Base-by-base conservation (phyloP, 306 rosid species). In the Lagenaria siceraria region DNA sequence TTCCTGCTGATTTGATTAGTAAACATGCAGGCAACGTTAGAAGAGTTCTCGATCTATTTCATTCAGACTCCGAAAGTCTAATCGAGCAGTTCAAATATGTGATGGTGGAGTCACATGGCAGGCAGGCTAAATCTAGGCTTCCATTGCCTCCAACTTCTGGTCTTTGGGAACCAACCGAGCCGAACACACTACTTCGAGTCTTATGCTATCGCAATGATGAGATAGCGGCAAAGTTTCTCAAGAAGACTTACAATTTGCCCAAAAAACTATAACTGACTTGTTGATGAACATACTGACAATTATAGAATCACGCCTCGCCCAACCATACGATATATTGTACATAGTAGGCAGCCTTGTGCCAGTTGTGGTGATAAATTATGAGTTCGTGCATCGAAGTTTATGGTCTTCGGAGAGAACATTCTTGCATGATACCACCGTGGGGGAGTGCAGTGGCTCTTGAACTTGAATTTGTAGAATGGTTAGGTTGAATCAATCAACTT, bases 201-300 rank as follows among this genome's bases (percentile, higher is more conserved):
- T 80, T 95, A 82, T 95, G 99, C 82, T 76, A 88, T 49, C 85
- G 99, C 80, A 89, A 90, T 72, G 99, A 92, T 38, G 99, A 92
- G 64, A 76, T 83, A 11, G 97, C 97, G 33, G 95, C 97, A 13
- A 95, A 95, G 90, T 92, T 95, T 82, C 96, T 95, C 49, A 95
- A 89, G 88, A 95, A 95, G 87, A 88, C 86, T 73, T 92, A 88
- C 79, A 90, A 92, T 83, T 86, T 92, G 77, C 97, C 97, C 19
- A 92, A 78, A 59, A 95, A 95, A 89, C 81, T 91, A 81, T 92
- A 83, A 84, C 84, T 62, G 14, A 25, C 40, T 25, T 52, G 56
- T 6, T 19, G 21, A 18, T 49, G 54, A 49, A 49, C 54, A 13
- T 49, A 14, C 54, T 4, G 7, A 49, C 4, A 17, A 4, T 3